These are phyloP conservation scores for Acacia pycnantha DNA, from an alignment of 331 rosid species.

Conservation along the genomic window DNA sequence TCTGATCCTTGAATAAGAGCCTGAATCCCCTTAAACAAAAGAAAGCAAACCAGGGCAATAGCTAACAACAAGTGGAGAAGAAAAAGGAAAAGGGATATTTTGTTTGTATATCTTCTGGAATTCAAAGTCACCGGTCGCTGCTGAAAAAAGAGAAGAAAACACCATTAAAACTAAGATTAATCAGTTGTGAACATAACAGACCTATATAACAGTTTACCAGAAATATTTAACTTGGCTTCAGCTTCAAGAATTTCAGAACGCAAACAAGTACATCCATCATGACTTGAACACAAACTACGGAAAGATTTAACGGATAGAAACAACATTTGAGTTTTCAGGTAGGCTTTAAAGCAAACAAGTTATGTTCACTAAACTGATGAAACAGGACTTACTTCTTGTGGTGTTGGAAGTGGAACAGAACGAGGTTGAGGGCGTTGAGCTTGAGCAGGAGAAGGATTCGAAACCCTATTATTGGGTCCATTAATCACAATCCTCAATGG, in stretches of 20 bases:
- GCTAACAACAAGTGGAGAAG: conserved; percentile 46
- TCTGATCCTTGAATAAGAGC: conserved; percentile 47
- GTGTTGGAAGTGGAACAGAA: neutral
- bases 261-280: neutral
- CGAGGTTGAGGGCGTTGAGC: neutral
- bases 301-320: neutral
- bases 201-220: neutral
- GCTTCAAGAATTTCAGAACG: neutral
- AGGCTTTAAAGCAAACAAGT: neutral
- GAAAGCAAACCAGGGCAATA: conserved; percentile 56
- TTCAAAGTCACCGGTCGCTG: conserved; percentile 48
- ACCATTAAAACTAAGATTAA: too few relatives aligned
- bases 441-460: conserved; percentile 40
- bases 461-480: conserved; percentile 35
- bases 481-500: conserved; percentile 63
- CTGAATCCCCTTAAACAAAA: conserved; percentile 45
- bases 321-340: neutral
- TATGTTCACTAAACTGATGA: neutral
- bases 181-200: neutral
- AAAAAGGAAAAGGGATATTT: conserved; percentile 49
- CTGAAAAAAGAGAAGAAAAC: conserved; percentile 10
- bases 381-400: neutral
- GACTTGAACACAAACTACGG: neutral
- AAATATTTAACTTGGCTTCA: neutral
- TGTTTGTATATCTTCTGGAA: conserved; percentile 59